A percentile compares a stretch with the other conserved stretches of the same genome.
Evolutionary conservation across 805 yeast genomes (phyloP).

Genomic region (Pichia nakasei): DNA sequence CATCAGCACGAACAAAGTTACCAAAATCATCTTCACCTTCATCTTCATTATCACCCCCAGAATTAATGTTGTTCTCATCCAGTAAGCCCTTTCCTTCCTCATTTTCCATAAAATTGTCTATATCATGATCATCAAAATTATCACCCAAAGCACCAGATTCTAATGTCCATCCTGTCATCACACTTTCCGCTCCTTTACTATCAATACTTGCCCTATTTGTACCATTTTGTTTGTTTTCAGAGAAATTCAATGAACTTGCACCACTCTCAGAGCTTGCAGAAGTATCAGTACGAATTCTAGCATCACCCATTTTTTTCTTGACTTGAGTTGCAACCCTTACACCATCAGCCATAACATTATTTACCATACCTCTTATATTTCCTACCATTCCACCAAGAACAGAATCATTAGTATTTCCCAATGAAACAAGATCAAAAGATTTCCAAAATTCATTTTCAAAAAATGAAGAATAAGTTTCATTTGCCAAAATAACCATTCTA

Average conservation of each 20-base stretch:
- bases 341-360: conserved; percentile 87
- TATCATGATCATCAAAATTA: conserved; percentile 6
- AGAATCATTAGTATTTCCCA: conserved; percentile 30
- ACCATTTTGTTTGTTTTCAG: not conserved
- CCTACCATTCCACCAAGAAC: conserved; percentile 30
- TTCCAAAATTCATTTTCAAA: conserved; percentile 60
- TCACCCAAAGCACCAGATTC: conserved; percentile 5
- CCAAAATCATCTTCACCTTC: conserved; percentile 31
- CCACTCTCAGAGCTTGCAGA: conserved; percentile 5
- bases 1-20: conserved; percentile 21
- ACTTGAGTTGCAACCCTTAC: conserved; percentile 85
- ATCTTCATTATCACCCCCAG: not conserved
- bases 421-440: conserved; percentile 57
- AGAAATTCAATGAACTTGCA: conserved; percentile 1
- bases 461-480: conserved; percentile 82
- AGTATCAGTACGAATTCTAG: conserved; percentile 27
- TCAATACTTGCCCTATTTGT: conserved; percentile 5
- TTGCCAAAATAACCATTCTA: conserved; percentile 90
- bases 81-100: not conserved
- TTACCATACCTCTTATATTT: conserved; percentile 79
- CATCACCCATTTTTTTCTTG: conserved; percentile 76
- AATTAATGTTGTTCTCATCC: no score
- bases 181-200: conserved; percentile 11
- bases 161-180: conserved; percentile 8
- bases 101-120: conserved; percentile 4